phyloP scores from a whole-genome alignment of 1,284 basidiomycete genomes.

The Gymnopus androsaceus region DNA sequence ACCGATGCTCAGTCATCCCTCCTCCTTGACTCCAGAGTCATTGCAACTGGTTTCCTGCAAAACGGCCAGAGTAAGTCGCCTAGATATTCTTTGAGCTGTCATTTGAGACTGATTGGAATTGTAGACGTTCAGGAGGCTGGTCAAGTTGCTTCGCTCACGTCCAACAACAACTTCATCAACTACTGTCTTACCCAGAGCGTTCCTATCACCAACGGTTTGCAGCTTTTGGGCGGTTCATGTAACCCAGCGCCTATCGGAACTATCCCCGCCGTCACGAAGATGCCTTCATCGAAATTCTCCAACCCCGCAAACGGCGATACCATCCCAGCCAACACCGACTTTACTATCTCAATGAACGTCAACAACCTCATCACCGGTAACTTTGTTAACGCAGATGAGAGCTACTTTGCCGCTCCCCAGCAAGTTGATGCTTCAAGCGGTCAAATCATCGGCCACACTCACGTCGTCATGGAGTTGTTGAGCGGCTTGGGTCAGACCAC shows the following conservation, averaged over 20 bases:
- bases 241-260: slow-evolving; percentile 59
- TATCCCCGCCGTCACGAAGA: slow-evolving; percentile 49
- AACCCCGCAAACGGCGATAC: slow-evolving; percentile 56
- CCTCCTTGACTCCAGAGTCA: slow-evolving; percentile 43
- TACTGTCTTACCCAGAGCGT: slow-evolving; percentile 38
- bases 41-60: slow-evolving; percentile 43
- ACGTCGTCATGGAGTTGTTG: slow-evolving; percentile 63
- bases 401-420: slow-evolving; percentile 71
- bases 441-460: slow-evolving; percentile 60
- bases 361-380: slow-evolving; percentile 58
- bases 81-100: not conserved
- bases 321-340: slow-evolving; percentile 51
- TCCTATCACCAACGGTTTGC: slow-evolving; percentile 36
- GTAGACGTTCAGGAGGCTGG: slow-evolving; percentile 35
- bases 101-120: not conserved
- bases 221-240: slow-evolving; percentile 55
- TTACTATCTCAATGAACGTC: slow-evolving; percentile 61
- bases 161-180: slow-evolving; percentile 69
- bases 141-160: slow-evolving; percentile 55
- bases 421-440: slow-evolving; percentile 56
- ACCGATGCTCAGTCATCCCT: slow-evolving; percentile 36
- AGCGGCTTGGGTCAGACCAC: slow-evolving; percentile 48
- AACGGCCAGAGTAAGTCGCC: slow-evolving; percentile 39
- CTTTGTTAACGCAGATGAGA: slow-evolving; percentile 61
- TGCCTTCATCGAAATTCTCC: slow-evolving; percentile 62